Base-by-base conservation (phyloP, 129 eudicot species). In the Pseudognaphalium luteoalbum region DNA sequence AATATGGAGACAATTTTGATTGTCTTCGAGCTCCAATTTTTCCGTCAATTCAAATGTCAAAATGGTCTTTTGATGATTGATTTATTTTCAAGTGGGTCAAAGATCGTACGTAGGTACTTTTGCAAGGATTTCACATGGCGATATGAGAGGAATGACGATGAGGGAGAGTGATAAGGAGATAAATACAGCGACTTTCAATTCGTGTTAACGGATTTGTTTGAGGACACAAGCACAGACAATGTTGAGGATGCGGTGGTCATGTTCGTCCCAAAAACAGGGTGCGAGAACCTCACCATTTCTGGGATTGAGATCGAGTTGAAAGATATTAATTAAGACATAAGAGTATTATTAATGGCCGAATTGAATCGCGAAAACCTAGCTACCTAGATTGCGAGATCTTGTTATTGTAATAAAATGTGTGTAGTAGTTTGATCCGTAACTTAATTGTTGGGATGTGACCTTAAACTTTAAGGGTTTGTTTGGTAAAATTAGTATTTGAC, bases 21-120 rank as follows among this genome's bases (percentile, higher is more conserved):
- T n/a, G n/a, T n/a, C n/a, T n/a, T n/a, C n/a, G n/a, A n/a, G n/a
- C n/a, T n/a, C n/a, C n/a, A n/a, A n/a, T n/a, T n/a, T n/a, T n/a
- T n/a, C n/a, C n/a, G n/a, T n/a, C n/a, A n/a, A n/a, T n/a, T n/a
- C n/a, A n/a, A n/a, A n/a, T n/a, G n/a, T n/a, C n/a, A n/a, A n/a
- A n/a, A n/a, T n/a, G n/a, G n/a, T n/a, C n/a, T n/a, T n/a, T n/a
- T n/a, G n/a, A n/a, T n/a, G n/a, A n/a, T n/a, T n/a, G n/a, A n/a
- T n/a, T n/a, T n/a, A n/a, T n/a, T n/a, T n/a, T n/a, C n/a, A n/a
- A n/a, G n/a, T n/a, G n/a, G n/a, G n/a, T n/a, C n/a, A n/a, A n/a
- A n/a, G n/a, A n/a, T 90, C 83, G 82, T 90, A 78, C 7, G 92
- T 85, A 1, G 90, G 96, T 4, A 70, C 90, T 42, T 90, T 81